These are phyloP conservation scores for Globisporangium yorkense DNA, from an alignment of 352 stramenopile genomes.

Conservation along the genomic window DNA sequence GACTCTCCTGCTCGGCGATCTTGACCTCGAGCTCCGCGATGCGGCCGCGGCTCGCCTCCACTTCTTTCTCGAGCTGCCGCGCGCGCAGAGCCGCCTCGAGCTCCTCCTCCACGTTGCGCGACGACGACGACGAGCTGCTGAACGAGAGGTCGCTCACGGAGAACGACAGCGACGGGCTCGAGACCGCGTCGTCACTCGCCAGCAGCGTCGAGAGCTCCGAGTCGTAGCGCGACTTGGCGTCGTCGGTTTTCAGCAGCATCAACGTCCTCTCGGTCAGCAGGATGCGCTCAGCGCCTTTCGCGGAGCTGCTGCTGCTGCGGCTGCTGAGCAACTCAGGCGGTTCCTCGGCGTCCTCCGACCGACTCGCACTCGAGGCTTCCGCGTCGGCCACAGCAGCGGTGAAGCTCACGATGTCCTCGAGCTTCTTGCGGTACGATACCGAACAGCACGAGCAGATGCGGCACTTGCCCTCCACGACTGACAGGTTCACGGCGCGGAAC, in stretches of 20 bases:
- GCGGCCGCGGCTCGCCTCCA: slow-evolving; percentile 49
- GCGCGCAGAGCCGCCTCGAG: slow-evolving; percentile 50
- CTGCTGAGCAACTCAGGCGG: not conserved
- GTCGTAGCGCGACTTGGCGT: slow-evolving; percentile 10
- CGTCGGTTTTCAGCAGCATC: not conserved
- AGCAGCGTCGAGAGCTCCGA: slow-evolving; percentile 34
- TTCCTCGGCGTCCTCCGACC: not conserved
- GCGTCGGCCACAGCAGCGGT: not conserved
- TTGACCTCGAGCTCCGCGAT: slow-evolving; percentile 50
- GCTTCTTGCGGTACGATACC: slow-evolving; percentile 48
- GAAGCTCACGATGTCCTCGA: slow-evolving; percentile 8
- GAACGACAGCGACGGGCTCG: slow-evolving; percentile 24
- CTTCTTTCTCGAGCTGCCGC: slow-evolving; percentile 62
- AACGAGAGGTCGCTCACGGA: slow-evolving; percentile 8
- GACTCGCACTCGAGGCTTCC: not conserved
- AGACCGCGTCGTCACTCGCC: slow-evolving; percentile 27
- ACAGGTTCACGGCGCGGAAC: slow-evolving; percentile 58
- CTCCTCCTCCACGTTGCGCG: slow-evolving; percentile 51
- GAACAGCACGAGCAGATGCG: slow-evolving; percentile 74
- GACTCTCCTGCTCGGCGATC: slow-evolving; percentile 51
- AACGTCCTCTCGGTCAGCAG: not conserved
- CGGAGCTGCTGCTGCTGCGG: not conserved
- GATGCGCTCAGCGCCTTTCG: not conserved
- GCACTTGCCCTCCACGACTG: slow-evolving; percentile 51
- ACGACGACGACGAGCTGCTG: slow-evolving; percentile 12